Conservation (phyloP, 1,284 basidiomycete genomes). For the Leccinum pseudoinsigne region DNA sequence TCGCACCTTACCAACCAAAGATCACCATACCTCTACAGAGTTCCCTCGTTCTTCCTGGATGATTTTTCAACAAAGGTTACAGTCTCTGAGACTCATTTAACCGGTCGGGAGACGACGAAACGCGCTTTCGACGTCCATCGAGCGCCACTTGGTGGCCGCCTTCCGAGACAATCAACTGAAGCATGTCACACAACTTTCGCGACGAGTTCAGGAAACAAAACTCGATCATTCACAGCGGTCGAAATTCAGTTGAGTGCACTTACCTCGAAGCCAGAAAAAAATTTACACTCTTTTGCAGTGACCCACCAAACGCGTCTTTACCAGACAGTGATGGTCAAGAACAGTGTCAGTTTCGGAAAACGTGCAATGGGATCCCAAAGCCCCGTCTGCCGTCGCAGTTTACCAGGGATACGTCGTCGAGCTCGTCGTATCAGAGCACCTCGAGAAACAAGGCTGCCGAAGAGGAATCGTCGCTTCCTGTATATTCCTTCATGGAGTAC, state of each 20-base stretch:
- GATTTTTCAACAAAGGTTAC: conserved; percentile 16
- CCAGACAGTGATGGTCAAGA: not conserved
- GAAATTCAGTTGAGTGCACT: conserved; percentile 16
- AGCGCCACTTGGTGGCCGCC: not conserved
- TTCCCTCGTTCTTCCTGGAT: conserved; percentile 16
- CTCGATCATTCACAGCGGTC: not conserved
- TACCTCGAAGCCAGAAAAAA: not conserved
- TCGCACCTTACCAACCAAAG: conserved; percentile 12
- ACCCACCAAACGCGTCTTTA: not conserved
- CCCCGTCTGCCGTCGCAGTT: conserved; percentile 1
- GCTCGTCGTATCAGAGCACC: conserved; percentile 9
- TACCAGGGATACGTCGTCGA: conserved; percentile 1
- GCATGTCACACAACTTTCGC: not conserved
- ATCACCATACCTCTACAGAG: conserved; percentile 12
- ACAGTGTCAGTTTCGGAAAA: not conserved
- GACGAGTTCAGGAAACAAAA: conserved; percentile 1
- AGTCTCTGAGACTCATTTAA: not conserved
- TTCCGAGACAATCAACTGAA: conserved; percentile 1
- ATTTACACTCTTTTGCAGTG: conserved; percentile 9
- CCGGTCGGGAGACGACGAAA: not conserved
- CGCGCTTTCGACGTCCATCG: not conserved
- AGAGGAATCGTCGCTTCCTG: conserved; percentile 21
- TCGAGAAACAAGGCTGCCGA: not conserved
- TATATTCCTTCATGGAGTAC: conserved; percentile 45
- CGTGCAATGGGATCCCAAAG: not conserved